Evolutionary conservation across 305 asterid species (phyloP), one percentile per base, ranked within the genome.

Genomic region (Fraxinus greggii): DNA sequence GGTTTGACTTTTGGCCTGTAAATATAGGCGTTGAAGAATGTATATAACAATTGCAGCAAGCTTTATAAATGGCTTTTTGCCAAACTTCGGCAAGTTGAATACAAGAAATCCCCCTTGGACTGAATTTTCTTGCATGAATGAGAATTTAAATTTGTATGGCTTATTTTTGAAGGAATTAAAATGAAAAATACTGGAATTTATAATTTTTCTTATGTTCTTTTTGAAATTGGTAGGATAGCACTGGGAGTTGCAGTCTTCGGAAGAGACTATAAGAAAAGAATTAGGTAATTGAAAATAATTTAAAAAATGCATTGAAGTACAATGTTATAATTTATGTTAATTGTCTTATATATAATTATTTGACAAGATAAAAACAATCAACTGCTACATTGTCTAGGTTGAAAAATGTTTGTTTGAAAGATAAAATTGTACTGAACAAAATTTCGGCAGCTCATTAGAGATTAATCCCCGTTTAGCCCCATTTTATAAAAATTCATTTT

Each of bases 1-100:
- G 61, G 36, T 86, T 90, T 88, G 94, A 90, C 93, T 90, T 90
- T 88, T 56, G 69, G 70, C 42, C 79, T 75, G 42, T 79, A 78
- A 38, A 15, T 63, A 61, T 3, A 19, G 36, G 29, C 80, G 78
- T 72, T 40, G 35, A 24, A 65, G 35, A 65, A 75, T 67, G 80
- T 56, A 19, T 79, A 81, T 83, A 84, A 75, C 80, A 1, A n/a
- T 72, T 79, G 86, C 73, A 45, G 85, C 78, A 85, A 88, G 42
- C 78, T 74, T 76, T 80, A 81, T 36, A 81, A 85, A 88, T 89
- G 92, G 82, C 40, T 17, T 83, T 69, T 81, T 82, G 88, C 95
- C 93, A 79, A 91, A 86, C 89, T 78, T 85, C 72, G 83, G 86
- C 78, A 56, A 83, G 42, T 72, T 81, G 75, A 77, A 81, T 29